Evolutionary conservation across 2,329 filamentous ascomycete genomes (phyloP), one percentile per base, ranked within the genome.

Genomic region (Ilyonectria robusta): DNA sequence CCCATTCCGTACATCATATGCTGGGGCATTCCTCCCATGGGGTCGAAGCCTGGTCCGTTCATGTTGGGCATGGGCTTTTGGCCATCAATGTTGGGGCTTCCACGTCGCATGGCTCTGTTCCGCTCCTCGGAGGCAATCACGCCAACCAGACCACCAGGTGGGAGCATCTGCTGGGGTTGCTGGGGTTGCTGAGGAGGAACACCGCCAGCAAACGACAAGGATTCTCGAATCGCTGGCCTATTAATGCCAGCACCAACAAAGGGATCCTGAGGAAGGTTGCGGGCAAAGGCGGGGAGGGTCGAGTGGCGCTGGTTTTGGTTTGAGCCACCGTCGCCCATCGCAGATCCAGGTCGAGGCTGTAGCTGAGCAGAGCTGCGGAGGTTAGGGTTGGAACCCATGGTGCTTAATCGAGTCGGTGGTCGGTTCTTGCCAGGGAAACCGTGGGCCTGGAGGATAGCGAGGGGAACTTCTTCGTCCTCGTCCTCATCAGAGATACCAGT

Each of bases 41-140:
- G 86, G 62, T 89, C 87, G 44, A 86, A 85, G 69, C 69, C 81
- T 67, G 76, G 83, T 69, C 42, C 80, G 69, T 76, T 81, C 78
- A 76, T 78, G 64, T 70, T 81, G 63, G 75, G 74, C 31, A 81
- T 72, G 40, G 81, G 73, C 57, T 80, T 83, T 56, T 85, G 79
- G 70, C 82, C 81, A 55, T 92, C 90, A 19, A 89, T 80, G 66
- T 92, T 93, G 4, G 94, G 93, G 75, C 92, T 96, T 37, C 93
- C 94, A 76, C 94, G 86, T 73, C 94, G 87, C 85, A 94, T 85
- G 33, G 94, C 94, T 70, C 91, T 88, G 46, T 92, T 92, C 54
- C 93, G 88, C 79, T 97, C 94, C 81, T 97, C 94, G 59, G 85
- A 92, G 37, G 93, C 93, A 81, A 97, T 97, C 9, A 97, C 93